Conservation (phyloP, 1,139 yeast species). For the Debaryomyces fabryi region DNA sequence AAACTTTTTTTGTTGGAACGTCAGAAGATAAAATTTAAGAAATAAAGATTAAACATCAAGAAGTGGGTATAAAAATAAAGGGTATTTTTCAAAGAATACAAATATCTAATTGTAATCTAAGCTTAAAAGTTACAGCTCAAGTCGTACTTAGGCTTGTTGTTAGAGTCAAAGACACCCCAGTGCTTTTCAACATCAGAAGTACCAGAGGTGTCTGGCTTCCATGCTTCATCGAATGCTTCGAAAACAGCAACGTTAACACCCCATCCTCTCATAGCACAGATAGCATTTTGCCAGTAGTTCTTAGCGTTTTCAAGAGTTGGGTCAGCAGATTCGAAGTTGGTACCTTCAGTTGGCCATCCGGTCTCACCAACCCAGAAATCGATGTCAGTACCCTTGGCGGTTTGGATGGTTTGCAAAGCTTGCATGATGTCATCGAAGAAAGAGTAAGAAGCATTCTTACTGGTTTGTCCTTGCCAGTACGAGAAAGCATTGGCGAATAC, state of each 20-base stretch:
- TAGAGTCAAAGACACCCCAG: conserved; percentile 85
- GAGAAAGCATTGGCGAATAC: conserved; percentile 94
- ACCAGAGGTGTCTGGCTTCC: conserved; percentile 92
- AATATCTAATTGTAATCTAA: not conserved
- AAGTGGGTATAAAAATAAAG: conserved; percentile 6
- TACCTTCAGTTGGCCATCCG: conserved; percentile 96
- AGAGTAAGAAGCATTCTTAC: conserved; percentile 78
- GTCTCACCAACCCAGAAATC: conserved; percentile 97
- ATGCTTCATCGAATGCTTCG: conserved; percentile 93
- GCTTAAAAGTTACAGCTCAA: conserved; percentile 55
- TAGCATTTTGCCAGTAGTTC: conserved; percentile 80
- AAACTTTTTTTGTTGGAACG: not conserved
- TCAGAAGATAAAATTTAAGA: conserved; percentile 3
- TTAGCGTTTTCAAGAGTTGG: conserved; percentile 78
- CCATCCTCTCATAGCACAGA: conserved; percentile 94
- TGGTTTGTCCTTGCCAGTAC: conserved; percentile 97
- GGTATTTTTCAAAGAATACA: not conserved
- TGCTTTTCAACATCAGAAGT: conserved; percentile 83
- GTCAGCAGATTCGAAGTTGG: conserved; percentile 59
- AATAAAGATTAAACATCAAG: conserved; percentile 3
- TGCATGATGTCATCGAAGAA: conserved; percentile 97
- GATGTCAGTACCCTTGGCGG: conserved; percentile 83
- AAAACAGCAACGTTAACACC: conserved; percentile 90
- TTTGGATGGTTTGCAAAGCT: conserved; percentile 84
- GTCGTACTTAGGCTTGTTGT: conserved; percentile 59